Base-by-base conservation (phyloP, 805 yeast species). In the Cephaloascus fragrans region DNA sequence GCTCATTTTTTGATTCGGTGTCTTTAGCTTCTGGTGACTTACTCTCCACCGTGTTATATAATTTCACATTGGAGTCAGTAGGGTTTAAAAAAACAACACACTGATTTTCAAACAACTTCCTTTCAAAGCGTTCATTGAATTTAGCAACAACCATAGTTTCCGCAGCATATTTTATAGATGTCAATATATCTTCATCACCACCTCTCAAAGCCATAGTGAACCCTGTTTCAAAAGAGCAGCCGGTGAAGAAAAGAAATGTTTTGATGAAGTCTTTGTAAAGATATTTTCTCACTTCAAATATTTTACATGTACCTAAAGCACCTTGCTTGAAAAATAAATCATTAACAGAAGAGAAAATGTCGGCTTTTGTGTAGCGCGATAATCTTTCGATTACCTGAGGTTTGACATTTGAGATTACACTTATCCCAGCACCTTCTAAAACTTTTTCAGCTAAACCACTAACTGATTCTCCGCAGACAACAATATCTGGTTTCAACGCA, bases 191-290 rank as follows among this genome's bases (percentile, higher is more conserved):
- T 37, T 71, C 75, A 46, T 73, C 71, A 1, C 77, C 82, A 2
- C 97, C 98, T 39, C 97, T 65, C n/a, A 93, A 56, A 12, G 85
- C 64, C n/a, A 90, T 73, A 0, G 97, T 88, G 31, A 89, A 80
- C 0, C 98, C 98, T 0, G 80, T 58, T 32, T 73, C 75, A 8
- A 71, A 66, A 29, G 80, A 78, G 45, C 89, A 79, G 0, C 96
- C 97, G 1, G 80, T 73, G 40, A 93, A 72, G 47, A 75, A 83
- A n/a, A 87, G 69, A 51, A 81, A 85, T 0, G 94, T 77, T 52
- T 87, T 83, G 14, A 77, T 65, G 1, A 65, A 42, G 41, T 75
- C 69, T 3, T 74, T 71, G 51, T 66, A 73, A 3, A 77, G 64
- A 52, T 65, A 90, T 3, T 83, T 73, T 45, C 75, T 75, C 9